Evolutionary conservation across 345 rosid genomes (phyloP), one percentile per base, ranked within the genome.

Genomic region (Laguncularia racemosa): DNA sequence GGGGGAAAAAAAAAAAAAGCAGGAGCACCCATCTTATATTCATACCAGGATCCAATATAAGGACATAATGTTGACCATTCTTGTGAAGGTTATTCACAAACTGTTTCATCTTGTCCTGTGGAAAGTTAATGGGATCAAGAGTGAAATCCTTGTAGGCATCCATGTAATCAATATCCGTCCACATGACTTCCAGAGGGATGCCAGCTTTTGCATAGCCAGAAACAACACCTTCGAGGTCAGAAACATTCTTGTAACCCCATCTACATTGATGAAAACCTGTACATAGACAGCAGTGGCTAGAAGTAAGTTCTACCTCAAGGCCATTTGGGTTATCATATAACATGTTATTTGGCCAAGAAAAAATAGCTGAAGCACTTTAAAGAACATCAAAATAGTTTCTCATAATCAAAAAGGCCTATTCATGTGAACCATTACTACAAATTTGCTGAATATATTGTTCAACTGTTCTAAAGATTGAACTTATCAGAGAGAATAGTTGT

Each of bases 131-230:
- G 0, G 92, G 89, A 46, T 84, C 80, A 51, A 88, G 79, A 38
- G 96, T 84, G 67, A 88, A 88, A 63, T 76, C 89, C 79, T 83
- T 81, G 49, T 55, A 81, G 2, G 44, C 80, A 40, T 83, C 92
- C 96, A 84, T 88, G 82, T 88, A 68, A 61, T 88, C 96, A 38
- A 88, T 88, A 55, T 88, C 96, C 0, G 84, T 79, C 96, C 92
- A 88, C 73, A 88, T 84, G 13, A 84, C 92, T 55, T 88, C 96
- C 10, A 88, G 84, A 12, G 89, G 89, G 48, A 88, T 88, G 4
- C 61, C 50, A 46, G 91, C 84, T 65, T 81, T 79, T 50, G 84
- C 85, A 73, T 88, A 84, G 28, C 85, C 83, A 33, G 80, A 72
- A 20, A 82, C 85, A 48, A 82, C 91, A 21, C 49, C 58, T 62